phyloP scores from a whole-genome alignment of 805 yeast species.

The Wickerhamomyces strasburgensis region DNA sequence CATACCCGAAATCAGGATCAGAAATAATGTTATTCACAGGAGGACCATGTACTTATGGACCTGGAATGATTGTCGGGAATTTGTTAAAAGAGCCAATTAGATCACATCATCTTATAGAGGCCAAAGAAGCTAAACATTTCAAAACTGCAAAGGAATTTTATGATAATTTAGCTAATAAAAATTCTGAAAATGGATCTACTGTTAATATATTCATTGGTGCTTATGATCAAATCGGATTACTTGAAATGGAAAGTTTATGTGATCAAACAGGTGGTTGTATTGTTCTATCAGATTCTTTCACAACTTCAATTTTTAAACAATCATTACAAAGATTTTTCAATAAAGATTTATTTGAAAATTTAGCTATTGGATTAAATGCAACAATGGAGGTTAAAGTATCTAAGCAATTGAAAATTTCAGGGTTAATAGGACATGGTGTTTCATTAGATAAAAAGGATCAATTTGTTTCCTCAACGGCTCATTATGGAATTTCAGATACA shows the following conservation, averaged over 20 bases:
- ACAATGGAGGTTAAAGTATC: conserved; percentile 53
- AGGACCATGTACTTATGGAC: conserved; percentile 64
- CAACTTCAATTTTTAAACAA: conserved; percentile 64
- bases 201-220: conserved; percentile 59
- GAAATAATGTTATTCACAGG: conserved; percentile 51
- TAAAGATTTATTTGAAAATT: conserved; percentile 31
- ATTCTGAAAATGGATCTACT: conserved; percentile 48
- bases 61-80: conserved; percentile 55
- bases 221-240: conserved; percentile 64
- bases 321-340: conserved; percentile 50
- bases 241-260: conserved; percentile 57
- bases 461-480: conserved; percentile 13
- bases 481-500: conserved; percentile 46
- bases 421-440: conserved; percentile 59
- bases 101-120: conserved; percentile 60
- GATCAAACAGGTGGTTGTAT: conserved; percentile 59
- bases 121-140: conserved; percentile 35
- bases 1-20: conserved; percentile 47
- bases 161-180: conserved; percentile 40
- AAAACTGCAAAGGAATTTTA: conserved; percentile 43
- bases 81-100: conserved; percentile 57
- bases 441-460: conserved; percentile 34
- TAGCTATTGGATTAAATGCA: conserved; percentile 54
- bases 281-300: conserved; percentile 60
- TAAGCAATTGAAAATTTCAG: conserved; percentile 47